Percentiles rank a stretch among this genome's conserved stretches.
Conservation (phyloP, 2,329 filamentous ascomycete species). For the Trichoderma afroharzianum region DNA sequence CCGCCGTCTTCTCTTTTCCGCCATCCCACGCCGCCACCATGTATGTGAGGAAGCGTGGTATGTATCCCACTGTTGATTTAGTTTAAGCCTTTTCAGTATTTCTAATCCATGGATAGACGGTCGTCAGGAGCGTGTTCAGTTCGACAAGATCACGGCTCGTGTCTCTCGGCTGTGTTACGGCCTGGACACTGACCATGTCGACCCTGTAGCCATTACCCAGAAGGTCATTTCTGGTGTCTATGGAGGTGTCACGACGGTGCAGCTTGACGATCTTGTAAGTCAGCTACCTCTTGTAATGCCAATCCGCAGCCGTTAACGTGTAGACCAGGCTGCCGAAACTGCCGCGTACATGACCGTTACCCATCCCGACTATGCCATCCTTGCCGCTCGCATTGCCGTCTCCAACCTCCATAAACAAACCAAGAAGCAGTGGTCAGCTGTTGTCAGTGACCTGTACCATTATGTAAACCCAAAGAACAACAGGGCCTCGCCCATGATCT, state of each 20-base stretch:
- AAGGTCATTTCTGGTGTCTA: slow-evolving; percentile 99
- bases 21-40: slow-evolving; percentile 39
- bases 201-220: slow-evolving; percentile 96
- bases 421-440: slow-evolving; percentile 98
- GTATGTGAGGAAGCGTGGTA: slow-evolving; percentile 63
- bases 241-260: slow-evolving; percentile 92
- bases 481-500: slow-evolving; percentile 87
- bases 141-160: slow-evolving; percentile 99
- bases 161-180: slow-evolving; percentile 97
- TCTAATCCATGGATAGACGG: slow-evolving; percentile 64
- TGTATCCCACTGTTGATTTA: slow-evolving; percentile 28
- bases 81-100: neutral
- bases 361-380: slow-evolving; percentile 97
- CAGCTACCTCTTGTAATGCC: neutral
- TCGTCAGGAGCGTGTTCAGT: slow-evolving; percentile 99
- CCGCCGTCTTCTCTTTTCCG: neutral
- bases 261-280: slow-evolving; percentile 93
- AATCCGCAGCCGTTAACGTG: slow-evolving; percentile 5
- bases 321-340: slow-evolving; percentile 83
- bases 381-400: slow-evolving; percentile 95
- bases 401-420: slow-evolving; percentile 99
- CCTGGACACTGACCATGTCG: slow-evolving; percentile 89
- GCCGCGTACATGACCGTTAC: slow-evolving; percentile 99
- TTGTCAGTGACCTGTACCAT: slow-evolving; percentile 88
- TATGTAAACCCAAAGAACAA: slow-evolving; percentile 94